Base-by-base conservation (phyloP, 495 filamentous ascomycete genomes). In the Elasticomyces elasticus region DNA sequence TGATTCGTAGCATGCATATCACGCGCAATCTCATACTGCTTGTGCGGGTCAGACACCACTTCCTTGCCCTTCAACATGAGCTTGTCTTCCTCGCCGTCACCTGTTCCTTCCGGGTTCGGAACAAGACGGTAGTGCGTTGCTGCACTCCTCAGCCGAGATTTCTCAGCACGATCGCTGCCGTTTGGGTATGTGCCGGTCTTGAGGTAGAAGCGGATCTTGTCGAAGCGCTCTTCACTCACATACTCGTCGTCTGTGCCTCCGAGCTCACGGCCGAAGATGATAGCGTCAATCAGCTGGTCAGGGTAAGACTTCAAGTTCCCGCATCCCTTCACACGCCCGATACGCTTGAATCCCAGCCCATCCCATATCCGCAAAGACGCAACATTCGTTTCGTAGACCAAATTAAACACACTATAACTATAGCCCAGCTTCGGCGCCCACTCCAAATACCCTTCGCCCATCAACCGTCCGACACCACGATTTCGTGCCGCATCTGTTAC, bases 31-130 rank as follows among this genome's bases (percentile, higher is more conserved):
- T 92, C 87, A 69, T 94, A 94, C 70, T 98, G 92, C 59, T 82
- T 79, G 66, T 89, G 80, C 7, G 89, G 88, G 66, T 97, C 91
- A 23, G 86, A 83, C 35, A 98, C 85, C 27, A 98, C 92, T 67
- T 98, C 91, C 68, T 97, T 98, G 63, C 92, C 92, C 66, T 96
- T 96, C 53, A 97, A 78, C 87, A 97, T 92, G 54, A 98, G 70
- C 59, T 83, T 83, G 63, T 94, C 91, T 40, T 77, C 75, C 24
- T 83, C 80, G 1, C 72, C 68, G 1, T 70, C 74, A 37, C 53
- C 53, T 24, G 33, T 38, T 13, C 19, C 33, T 43, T n/a, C 38
- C 2, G 61, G 62, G 30, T 72, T 67, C 2, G 66, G 64, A 19
- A 86, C 66, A 17, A 94, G 79, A 67, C 92, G 94, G 72, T 98